These are phyloP conservation scores for Coemansia sp. DNA, from an alignment of 192 early-diverging fungal genomes.

Conservation along the genomic window DNA sequence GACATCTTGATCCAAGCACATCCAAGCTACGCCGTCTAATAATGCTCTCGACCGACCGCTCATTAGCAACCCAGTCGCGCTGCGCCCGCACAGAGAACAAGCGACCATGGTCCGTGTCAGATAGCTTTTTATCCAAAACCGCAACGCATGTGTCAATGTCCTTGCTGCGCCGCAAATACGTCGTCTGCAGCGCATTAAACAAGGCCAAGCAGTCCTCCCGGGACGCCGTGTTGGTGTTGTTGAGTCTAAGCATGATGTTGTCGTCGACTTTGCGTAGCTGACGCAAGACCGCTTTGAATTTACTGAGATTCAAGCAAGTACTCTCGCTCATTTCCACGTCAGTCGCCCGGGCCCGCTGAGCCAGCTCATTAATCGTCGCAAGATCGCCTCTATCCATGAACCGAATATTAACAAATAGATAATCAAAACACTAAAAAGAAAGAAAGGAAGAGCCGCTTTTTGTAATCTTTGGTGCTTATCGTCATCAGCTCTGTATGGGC, in stretches of 20 bases:
- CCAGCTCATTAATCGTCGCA: conserved; percentile 35
- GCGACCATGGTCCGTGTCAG: not conserved
- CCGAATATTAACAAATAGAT: not conserved
- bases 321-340: conserved; percentile 37
- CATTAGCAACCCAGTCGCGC: conserved; percentile 67
- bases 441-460: not conserved
- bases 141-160: conserved; percentile 67
- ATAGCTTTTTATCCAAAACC: conserved; percentile 49
- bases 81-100: conserved; percentile 43
- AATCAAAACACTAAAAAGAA: not conserved
- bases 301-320: conserved; percentile 62
- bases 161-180: conserved; percentile 65
- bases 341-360: conserved; percentile 13
- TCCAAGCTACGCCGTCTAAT: conserved; percentile 64
- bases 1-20: conserved; percentile 67
- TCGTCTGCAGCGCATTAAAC: conserved; percentile 62
- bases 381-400: not conserved
- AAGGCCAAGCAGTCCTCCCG: conserved; percentile 60
- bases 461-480: too few species aligned
- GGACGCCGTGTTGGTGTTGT: conserved; percentile 68
- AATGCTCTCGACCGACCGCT: conserved; percentile 69
- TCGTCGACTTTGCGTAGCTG: conserved; percentile 75
- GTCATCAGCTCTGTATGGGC: too few species aligned
- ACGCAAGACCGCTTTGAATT: conserved; percentile 61
- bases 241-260: conserved; percentile 75